Evolutionary conservation across 305 asterid species (phyloP).

Genomic region (Fraxinus latifolia): DNA sequence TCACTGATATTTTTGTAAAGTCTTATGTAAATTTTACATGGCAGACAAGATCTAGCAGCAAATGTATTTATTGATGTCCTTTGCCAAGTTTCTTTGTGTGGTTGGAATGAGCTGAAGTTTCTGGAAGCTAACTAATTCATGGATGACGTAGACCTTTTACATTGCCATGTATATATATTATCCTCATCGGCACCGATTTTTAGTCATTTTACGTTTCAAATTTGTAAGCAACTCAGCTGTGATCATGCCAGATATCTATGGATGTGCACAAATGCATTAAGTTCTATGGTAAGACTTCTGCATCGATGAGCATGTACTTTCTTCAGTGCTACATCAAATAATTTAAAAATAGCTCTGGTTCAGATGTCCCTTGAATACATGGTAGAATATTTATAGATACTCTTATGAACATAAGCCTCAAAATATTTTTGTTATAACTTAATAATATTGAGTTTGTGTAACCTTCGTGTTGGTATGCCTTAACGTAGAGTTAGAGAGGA

Average conservation of each 20-base stretch:
- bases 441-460: background rate
- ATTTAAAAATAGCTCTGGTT: background rate
- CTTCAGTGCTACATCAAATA: background rate
- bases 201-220: background rate
- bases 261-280: background rate
- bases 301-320: background rate
- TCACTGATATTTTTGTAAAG: slow-evolving; percentile 18
- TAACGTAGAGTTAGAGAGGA: background rate
- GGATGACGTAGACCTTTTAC: background rate
- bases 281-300: background rate
- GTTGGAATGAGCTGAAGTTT: slow-evolving; percentile 15
- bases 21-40: slow-evolving; percentile 8
- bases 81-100: slow-evolving; percentile 24
- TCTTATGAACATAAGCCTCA: background rate
- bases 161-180: background rate
- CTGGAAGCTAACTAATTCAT: slow-evolving; percentile 10
- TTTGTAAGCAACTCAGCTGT: background rate
- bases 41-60: slow-evolving; percentile 32
- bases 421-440: background rate
- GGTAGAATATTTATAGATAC: background rate
- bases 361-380: background rate
- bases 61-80: slow-evolving; percentile 25
- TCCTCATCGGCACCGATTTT: background rate
- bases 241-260: background rate
- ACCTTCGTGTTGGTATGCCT: background rate